Evolutionary conservation across 2,329 filamentous ascomycete species (phyloP).

Genomic region (Colletotrichum cordylinicola): DNA sequence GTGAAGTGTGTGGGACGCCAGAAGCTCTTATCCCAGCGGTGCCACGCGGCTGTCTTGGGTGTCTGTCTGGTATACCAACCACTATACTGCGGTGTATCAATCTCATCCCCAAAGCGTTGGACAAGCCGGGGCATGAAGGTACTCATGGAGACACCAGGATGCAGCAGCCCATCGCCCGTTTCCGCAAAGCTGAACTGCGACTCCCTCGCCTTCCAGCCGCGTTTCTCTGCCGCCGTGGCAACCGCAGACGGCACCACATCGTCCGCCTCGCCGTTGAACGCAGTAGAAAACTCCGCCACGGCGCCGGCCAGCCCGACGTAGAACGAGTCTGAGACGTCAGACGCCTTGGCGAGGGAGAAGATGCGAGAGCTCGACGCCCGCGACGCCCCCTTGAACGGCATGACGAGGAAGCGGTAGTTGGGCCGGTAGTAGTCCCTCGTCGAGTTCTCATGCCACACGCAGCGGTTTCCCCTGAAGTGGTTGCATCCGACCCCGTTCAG

Average conservation of each 20-base stretch:
- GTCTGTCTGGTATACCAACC: not conserved
- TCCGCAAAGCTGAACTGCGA: slow-evolving; percentile 28
- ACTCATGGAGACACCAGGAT: slow-evolving; percentile 16
- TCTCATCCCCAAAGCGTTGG: slow-evolving; percentile 14
- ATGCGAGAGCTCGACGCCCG: slow-evolving; percentile 34
- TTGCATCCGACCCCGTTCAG: slow-evolving; percentile 37
- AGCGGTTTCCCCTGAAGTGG: slow-evolving; percentile 34
- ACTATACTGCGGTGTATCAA: slow-evolving; percentile 4
- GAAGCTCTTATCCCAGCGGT: slow-evolving; percentile 16
- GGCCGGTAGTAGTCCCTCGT: slow-evolving; percentile 50
- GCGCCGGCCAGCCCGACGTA: slow-evolving; percentile 56
- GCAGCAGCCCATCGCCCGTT: slow-evolving; percentile 30
- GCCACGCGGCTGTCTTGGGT: slow-evolving; percentile 13
- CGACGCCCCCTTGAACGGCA: slow-evolving; percentile 26
- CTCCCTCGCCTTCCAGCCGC: slow-evolving; percentile 7
- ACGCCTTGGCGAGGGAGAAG: slow-evolving; percentile 53
- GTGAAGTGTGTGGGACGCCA: slow-evolving; percentile 20
- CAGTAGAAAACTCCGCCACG: slow-evolving; percentile 46
- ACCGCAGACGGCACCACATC: not conserved
- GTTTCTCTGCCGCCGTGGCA: slow-evolving; percentile 8
- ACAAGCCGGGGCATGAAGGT: slow-evolving; percentile 18
- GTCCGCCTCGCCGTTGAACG: not conserved
- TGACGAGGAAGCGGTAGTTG: slow-evolving; percentile 52
- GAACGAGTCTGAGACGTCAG: slow-evolving; percentile 51
- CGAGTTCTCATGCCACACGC: slow-evolving; percentile 55